Percentiles rank a stretch among this genome's conserved stretches.
Evolutionary conservation across 2,329 filamentous ascomycete genomes (phyloP).

Genomic region (Penicillium polonicum): DNA sequence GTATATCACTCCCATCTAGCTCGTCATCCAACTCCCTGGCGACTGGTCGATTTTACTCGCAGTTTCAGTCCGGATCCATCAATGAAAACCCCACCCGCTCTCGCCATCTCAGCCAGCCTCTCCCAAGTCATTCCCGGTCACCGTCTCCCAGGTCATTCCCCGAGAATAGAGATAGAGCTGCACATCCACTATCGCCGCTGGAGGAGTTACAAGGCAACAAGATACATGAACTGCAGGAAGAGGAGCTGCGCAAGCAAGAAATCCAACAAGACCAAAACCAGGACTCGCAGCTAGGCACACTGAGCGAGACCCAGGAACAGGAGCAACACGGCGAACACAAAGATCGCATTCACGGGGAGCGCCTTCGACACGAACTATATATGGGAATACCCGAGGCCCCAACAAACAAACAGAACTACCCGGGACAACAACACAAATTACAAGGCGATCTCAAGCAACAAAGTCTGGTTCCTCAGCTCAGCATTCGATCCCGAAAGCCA

Average conservation of each 20-base stretch:
- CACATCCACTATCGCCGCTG: neutral
- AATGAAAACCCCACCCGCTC: neutral
- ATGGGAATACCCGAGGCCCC: neutral
- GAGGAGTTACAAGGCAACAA: constrained; percentile 1
- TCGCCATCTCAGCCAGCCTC: constrained; percentile 12
- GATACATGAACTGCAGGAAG: neutral
- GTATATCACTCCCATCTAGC: constrained; percentile 8
- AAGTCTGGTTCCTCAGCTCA: constrained; percentile 1
- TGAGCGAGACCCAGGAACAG: neutral
- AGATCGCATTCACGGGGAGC: neutral
- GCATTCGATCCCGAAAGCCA: constrained; percentile 14
- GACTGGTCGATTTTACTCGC: constrained; percentile 21
- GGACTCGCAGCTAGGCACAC: neutral
- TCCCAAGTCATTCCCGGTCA: neutral
- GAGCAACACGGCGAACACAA: neutral
- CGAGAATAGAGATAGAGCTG: constrained; percentile 1
- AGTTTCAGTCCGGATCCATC: constrained; percentile 4
- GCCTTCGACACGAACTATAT: neutral
- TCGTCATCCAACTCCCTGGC: constrained; percentile 3
- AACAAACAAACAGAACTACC: neutral
- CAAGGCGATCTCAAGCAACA: neutral
- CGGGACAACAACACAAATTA: neutral
- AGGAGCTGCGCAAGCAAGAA: neutral
- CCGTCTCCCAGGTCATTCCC: constrained; percentile 6
- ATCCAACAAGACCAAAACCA: neutral